phyloP scores from a whole-genome alignment of 1,139 yeast genomes.

The Candida sp. region DNA sequence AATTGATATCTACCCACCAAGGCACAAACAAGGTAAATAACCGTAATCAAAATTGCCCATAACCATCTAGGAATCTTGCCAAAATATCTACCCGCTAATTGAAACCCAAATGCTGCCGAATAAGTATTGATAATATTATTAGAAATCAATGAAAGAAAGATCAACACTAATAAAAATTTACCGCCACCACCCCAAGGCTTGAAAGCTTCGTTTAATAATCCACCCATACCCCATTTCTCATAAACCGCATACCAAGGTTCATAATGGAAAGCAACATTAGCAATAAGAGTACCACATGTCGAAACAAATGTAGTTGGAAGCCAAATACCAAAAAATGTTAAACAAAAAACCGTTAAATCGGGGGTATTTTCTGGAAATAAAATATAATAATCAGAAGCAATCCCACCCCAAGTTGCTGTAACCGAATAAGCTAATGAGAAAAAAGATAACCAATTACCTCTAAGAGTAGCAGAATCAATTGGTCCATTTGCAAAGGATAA shows the following conservation, averaged over 20 bases:
- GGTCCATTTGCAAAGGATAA: constrained; percentile 35
- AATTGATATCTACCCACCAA: constrained; percentile 76
- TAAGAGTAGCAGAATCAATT: constrained; percentile 35
- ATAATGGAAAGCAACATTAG: constrained; percentile 64
- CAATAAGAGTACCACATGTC: constrained; percentile 66
- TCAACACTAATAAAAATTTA: constrained; percentile 64
- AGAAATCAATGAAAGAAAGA: constrained; percentile 72
- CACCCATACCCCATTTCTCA: constrained; percentile 69
- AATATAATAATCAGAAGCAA: constrained; percentile 82
- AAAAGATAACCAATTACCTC: constrained; percentile 71
- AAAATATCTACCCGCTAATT: constrained; percentile 60
- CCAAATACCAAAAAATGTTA: constrained; percentile 68
- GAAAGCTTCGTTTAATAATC: constrained; percentile 65
- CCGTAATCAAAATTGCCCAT: constrained; percentile 66
- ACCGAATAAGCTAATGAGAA: constrained; percentile 75
- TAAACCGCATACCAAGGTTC: constrained; percentile 61
- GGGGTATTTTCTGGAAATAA: constrained; percentile 76
- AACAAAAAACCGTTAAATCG: constrained; percentile 48
- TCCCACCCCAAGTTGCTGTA: constrained; percentile 89
- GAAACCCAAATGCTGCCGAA: constrained; percentile 80
- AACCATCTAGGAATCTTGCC: constrained; percentile 77
- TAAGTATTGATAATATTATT: constrained; percentile 76
- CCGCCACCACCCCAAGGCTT: constrained; percentile 80
- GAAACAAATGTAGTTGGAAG: constrained; percentile 81
- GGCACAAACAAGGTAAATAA: constrained; percentile 64